Base-by-base conservation (phyloP, 1,284 basidiomycete species). In the Cryptococcus depauperatus region DNA sequence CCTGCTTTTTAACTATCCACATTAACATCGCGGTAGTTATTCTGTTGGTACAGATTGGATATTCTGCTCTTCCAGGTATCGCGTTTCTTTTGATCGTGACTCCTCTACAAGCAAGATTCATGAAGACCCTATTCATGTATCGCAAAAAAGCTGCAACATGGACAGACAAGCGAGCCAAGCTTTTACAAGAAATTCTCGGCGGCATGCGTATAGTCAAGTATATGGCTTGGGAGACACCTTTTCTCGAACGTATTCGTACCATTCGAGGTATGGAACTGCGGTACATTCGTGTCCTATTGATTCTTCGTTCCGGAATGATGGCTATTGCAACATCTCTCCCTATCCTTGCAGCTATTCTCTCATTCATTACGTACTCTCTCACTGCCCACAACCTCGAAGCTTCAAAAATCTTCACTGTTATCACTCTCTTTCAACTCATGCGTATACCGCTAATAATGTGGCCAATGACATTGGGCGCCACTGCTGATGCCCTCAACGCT, bases 131-230 rank as follows among this genome's bases (percentile, higher is more conserved):
- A 40, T 87, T 93, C 64, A 68, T 62, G 2, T 65, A 84, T 37
- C 79, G 91, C 14, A 75, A 76, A 50, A 83, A 83, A 61, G 81
- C 82, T 34, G 93, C 95, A 86, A 66, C 73, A 3, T 96, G 85
- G 85, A 96, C 91, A 22, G 76, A 78, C 60, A 54, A 76, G 52
- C 66, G 74, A 10, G 70, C 68, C 10, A 73, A 91, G 58, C 60
- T 75, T 5, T 63, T 75, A 1, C 69, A 71, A 48, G 75, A 76
- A 53, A 74, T 92, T 3, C 69, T 93, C 2, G 81, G 82, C 16
- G 85, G 85, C 0, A 90, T 92, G 79, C 82, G 85, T 56, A 77
- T 92, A 45, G 85, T 92, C 75, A 95, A 93, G 67, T 83, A 84
- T 67, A 68, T 68, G 65, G 68, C 70, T 1, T 75, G 74, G 74